Evolutionary conservation across 208 protist species (phyloP).

Genomic region (Trypanosomatidae sp.): DNA sequence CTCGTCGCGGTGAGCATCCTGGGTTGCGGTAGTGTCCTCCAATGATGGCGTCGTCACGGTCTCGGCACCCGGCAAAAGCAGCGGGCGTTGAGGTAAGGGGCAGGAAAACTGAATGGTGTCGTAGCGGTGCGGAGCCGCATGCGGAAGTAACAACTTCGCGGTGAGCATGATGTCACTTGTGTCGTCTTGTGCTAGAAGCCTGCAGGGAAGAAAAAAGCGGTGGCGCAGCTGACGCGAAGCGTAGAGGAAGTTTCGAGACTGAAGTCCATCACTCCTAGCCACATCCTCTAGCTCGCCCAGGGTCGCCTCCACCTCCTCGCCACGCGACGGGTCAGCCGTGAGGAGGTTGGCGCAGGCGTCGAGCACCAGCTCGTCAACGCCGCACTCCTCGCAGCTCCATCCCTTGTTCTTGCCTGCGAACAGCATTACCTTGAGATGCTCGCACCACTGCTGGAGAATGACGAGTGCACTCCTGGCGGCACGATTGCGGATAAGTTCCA

Average conservation of each 20-base stretch:
- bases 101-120: constrained; percentile 33
- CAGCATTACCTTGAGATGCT: constrained; percentile 78
- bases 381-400: constrained; percentile 65
- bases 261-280: constrained; percentile 6
- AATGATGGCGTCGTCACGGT: no score
- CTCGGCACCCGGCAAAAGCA: background rate
- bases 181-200: background rate
- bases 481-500: constrained; percentile 72
- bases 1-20: background rate
- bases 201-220: constrained; percentile 23
- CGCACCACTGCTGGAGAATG: constrained; percentile 75
- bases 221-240: constrained; percentile 30
- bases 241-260: constrained; percentile 26
- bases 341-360: constrained; percentile 52
- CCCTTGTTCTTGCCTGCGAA: constrained; percentile 40
- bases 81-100: background rate
- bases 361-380: constrained; percentile 72
- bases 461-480: constrained; percentile 25
- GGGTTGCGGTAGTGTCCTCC: background rate
- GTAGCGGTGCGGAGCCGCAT: constrained; percentile 31
- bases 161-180: constrained; percentile 21
- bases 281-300: constrained; percentile 37
- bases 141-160: constrained; percentile 30
- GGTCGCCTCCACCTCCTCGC: constrained; percentile 25
- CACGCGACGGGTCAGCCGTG: constrained; percentile 27